Evolutionary conservation across 1,139 yeast genomes (phyloP), one percentile per base, ranked within the genome.

Genomic region (Meyerozyma sp.): DNA sequence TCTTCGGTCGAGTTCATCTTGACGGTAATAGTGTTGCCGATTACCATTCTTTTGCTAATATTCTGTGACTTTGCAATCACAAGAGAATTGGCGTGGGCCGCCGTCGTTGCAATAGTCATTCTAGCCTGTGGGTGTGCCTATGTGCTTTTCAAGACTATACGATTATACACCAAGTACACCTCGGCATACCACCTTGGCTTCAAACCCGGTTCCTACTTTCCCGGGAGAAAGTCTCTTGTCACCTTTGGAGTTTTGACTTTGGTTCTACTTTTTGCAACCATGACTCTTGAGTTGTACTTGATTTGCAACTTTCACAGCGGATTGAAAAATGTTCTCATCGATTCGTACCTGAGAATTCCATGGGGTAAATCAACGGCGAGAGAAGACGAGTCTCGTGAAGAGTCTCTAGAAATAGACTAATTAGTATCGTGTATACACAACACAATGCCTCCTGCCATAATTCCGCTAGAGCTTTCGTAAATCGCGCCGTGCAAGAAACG

Each of bases 21-120:
- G 38, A 77, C 82, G 0, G 64, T 76, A 16, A 64, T 71, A 27
- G 79, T 76, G 40, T 61, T 77, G 25, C 82, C 82, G 2, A 50
- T 73, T 23, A 75, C 81, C 0, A 56, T 77, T 3, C 32, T 72
- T 4, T 52, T 74, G 13, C 59, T 77, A 20, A 50, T 65, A 23
- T 46, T 66, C 21, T 68, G 75, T 43, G 71, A 73, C 46, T 52
- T 66, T 32, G 70, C 70, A 2, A 67, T 70, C 23, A 59, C 72
- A 14, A 58, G 68, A 41, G 82, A 77, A 47, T 53, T 56, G 41
- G 46, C 52, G 21, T 34, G 46, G 37, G 64, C 72, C 25, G 61
- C 75, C 41, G 32, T 53, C 1, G 43, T 52, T 11, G 61, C 75
- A 32, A 52, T 72, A 3, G 43, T 59, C 5, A 46, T 69, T 20